Percentiles rank a stretch among this genome's conserved stretches.
Conservation (phyloP, 139 green algal genomes). For the Chlorella sp. region DNA sequence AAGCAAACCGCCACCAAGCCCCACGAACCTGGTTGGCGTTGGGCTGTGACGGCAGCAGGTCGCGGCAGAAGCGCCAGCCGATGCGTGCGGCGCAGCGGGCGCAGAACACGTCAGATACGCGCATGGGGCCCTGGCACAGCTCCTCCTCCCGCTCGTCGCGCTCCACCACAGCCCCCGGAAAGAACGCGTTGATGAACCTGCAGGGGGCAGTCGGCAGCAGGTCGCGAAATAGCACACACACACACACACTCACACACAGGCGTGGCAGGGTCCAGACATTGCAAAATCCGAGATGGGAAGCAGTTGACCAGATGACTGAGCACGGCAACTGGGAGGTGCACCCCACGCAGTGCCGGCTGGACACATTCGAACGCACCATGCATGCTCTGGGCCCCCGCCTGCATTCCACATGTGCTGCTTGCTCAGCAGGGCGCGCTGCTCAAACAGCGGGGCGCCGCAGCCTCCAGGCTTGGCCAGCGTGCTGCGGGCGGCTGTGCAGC, state of each 20-base stretch:
- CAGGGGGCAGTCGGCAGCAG: too few relatives aligned
- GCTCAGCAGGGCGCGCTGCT: neutral
- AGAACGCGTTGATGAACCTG: slow-evolving; percentile 5
- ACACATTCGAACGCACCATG: neutral
- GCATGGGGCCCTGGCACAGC: slow-evolving; percentile 33
- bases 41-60: neutral
- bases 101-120: slow-evolving; percentile 17
- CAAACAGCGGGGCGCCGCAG: slow-evolving; percentile 7
- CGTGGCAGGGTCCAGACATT: too few relatives aligned
- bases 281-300: too few relatives aligned
- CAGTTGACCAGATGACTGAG: too few relatives aligned
- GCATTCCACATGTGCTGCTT: slow-evolving; percentile 29
- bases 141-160: slow-evolving; percentile 9
- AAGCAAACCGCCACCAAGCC: neutral
- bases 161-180: neutral
- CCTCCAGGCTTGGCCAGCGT: neutral
- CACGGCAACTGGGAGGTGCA: too few relatives aligned
- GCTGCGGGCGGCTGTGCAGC: slow-evolving; percentile 5
- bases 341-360: too few relatives aligned
- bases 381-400: neutral
- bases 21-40: slow-evolving; percentile 15
- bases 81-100: slow-evolving; percentile 16
- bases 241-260: too few relatives aligned
- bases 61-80: slow-evolving; percentile 6
- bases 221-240: too few relatives aligned